Conservation (phyloP, 2,329 filamentous ascomycete genomes). For the Amylocarpus encephaloides region DNA sequence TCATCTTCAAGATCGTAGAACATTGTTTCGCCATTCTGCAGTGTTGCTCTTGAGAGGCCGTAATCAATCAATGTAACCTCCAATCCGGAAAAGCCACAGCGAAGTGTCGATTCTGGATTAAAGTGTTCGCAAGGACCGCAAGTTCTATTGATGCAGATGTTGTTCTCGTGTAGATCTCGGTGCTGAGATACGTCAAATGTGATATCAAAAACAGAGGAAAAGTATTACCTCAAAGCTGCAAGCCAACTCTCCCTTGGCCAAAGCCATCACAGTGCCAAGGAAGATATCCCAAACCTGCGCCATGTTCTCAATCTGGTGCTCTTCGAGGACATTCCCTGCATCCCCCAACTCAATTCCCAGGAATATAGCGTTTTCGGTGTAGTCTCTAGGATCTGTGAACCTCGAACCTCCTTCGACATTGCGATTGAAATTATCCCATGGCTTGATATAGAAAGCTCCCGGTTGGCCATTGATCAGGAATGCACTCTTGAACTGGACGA, state of each 20-base stretch:
- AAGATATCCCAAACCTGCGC: slow-evolving; percentile 59
- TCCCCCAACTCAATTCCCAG: slow-evolving; percentile 58
- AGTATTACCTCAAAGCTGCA: slow-evolving; percentile 51
- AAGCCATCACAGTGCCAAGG: slow-evolving; percentile 51
- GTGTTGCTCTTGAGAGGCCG: slow-evolving; percentile 53
- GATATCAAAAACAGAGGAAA: background rate
- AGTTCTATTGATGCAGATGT: slow-evolving; percentile 44
- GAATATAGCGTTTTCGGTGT: slow-evolving; percentile 51
- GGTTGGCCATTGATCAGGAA: slow-evolving; percentile 53
- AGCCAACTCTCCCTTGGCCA: slow-evolving; percentile 52
- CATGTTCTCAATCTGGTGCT: slow-evolving; percentile 43
- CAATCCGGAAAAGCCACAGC: slow-evolving; percentile 48
- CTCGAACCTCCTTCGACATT: slow-evolving; percentile 39
- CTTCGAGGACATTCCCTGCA: slow-evolving; percentile 53
- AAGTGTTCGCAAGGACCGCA: too few species aligned
- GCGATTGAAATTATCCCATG: slow-evolving; percentile 46
- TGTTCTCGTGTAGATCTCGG: slow-evolving; percentile 60
- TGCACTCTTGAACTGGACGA: slow-evolving; percentile 59
- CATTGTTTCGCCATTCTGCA: slow-evolving; percentile 36
- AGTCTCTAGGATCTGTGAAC: slow-evolving; percentile 55
- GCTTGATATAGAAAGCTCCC: slow-evolving; percentile 47
- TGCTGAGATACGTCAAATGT: slow-evolving; percentile 38
- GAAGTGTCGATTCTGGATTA: background rate
- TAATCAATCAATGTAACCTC: slow-evolving; percentile 62
- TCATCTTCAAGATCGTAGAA: slow-evolving; percentile 56